Evolutionary conservation across 2,329 filamentous ascomycete genomes (phyloP).

Genomic region (Sphaerostilbella broomeana): DNA sequence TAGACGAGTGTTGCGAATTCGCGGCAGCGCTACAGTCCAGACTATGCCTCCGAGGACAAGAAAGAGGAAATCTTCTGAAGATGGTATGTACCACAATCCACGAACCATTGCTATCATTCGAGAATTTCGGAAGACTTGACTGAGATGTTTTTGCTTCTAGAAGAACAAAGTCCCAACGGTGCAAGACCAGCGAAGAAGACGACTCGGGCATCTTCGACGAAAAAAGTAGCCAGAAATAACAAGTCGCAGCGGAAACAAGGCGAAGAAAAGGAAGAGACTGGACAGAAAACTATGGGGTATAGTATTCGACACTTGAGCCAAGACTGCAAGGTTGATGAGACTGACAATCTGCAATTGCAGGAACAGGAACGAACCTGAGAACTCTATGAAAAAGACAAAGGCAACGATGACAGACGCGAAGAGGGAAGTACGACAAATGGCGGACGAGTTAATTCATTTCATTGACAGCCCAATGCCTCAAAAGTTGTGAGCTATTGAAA

Average conservation of each 20-base stretch:
- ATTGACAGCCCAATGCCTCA: conserved; percentile 20
- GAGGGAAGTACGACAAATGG: conserved; percentile 19
- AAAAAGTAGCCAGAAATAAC: too few species aligned
- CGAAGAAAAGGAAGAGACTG: neutral
- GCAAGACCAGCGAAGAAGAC: neutral
- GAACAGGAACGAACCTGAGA: neutral
- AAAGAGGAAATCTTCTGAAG: conserved; percentile 21
- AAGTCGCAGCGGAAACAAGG: conserved; percentile 8
- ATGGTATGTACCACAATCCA: too few species aligned
- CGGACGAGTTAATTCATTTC: conserved; percentile 16
- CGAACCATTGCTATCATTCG: too few species aligned
- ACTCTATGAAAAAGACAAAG: conserved; percentile 12
- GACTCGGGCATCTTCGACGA: conserved; percentile 7
- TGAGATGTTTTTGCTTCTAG: neutral
- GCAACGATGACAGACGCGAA: conserved; percentile 16
- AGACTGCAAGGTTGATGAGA: neutral
- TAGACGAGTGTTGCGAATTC: too few species aligned
- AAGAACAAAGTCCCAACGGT: neutral
- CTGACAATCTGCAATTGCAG: neutral
- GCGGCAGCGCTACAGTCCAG: neutral
- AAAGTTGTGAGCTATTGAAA: too few species aligned
- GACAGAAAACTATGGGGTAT: too few species aligned
- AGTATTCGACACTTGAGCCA: too few species aligned
- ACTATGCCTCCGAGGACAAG: conserved; percentile 23
- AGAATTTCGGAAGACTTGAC: neutral